phyloP scores from a whole-genome alignment of 495 filamentous ascomycete species.

The Penicillium coffeae region DNA sequence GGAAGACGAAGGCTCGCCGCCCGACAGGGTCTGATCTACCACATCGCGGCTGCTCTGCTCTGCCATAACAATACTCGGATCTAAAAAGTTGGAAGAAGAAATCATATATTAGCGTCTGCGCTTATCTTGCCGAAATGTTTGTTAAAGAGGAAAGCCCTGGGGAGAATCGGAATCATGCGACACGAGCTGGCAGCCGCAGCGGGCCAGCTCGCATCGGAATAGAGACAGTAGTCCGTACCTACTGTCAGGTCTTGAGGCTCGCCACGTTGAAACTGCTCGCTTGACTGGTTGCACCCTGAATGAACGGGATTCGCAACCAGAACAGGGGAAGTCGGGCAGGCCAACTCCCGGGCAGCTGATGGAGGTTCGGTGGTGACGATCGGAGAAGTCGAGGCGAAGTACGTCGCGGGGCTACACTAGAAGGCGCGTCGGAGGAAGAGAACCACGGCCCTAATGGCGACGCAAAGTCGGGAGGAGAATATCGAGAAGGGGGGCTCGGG shows the following conservation, averaged over 20 bases:
- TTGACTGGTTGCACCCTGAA: slow-evolving; percentile 41
- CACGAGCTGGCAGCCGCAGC: slow-evolving; percentile 10
- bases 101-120: slow-evolving; percentile 32
- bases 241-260: slow-evolving; percentile 47
- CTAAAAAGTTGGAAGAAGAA: slow-evolving; percentile 37
- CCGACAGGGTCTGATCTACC: slow-evolving; percentile 74
- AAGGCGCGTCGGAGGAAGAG: slow-evolving; percentile 16
- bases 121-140: background rate
- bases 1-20: slow-evolving; percentile 67
- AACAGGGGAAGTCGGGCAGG: slow-evolving; percentile 22
- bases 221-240: slow-evolving; percentile 39
- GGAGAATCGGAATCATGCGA: slow-evolving; percentile 11
- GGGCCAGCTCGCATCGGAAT: slow-evolving; percentile 18
- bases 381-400: slow-evolving; percentile 6
- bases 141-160: slow-evolving; percentile 12
- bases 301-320: slow-evolving; percentile 34
- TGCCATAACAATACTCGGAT: slow-evolving; percentile 74
- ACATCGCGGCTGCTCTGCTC: slow-evolving; percentile 73
- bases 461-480: slow-evolving; percentile 17
- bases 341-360: slow-evolving; percentile 23
- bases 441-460: slow-evolving; percentile 22
- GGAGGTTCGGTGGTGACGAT: slow-evolving; percentile 6
- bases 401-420: slow-evolving; percentile 16
- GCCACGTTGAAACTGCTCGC: slow-evolving; percentile 46
- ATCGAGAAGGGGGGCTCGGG: slow-evolving; percentile 16